Evolutionary conservation across 2,329 filamentous ascomycete species (phyloP), one percentile per base, ranked within the genome.

Genomic region (Colletotrichum tropicicola): DNA sequence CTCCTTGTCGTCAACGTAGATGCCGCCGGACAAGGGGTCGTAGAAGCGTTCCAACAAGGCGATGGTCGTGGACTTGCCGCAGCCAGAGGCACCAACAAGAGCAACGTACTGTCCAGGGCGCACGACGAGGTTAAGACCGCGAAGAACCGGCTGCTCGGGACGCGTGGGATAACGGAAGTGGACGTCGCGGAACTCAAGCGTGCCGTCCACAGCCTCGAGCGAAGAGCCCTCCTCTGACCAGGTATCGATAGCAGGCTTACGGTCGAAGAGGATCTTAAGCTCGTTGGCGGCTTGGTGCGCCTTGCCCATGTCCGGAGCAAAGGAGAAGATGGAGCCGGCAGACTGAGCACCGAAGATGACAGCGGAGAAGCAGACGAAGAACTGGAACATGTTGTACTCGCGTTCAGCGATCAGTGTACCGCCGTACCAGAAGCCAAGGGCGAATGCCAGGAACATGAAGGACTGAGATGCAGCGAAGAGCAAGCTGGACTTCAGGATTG

Each of bases 131-230:
- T 95, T 90, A 10, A 98, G 83, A 0, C 94, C 95, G 27, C 93
- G 91, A 3, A 98, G 88, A 0, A 98, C 93, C n/a, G 93, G 92
- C 70, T 97, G 93, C 70, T 97, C 93, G 0, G 93, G 92, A 1
- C 96, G 89, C 0, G 93, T 97, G 0, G 95, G 94, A 73, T 98
- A 99, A 43, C 93, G 88, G 85, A 98, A 98, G 75, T 97, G 93
- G 2, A 98, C 94, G 69, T 97, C 90, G 19, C 92, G 89, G 81
- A 99, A 97, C 75, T 98, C 94, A 68, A 99, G 87, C 12, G 85
- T 86, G 25, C 94, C 95, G 19, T 96, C 87, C 23, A 95, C 85
- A 2, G 82, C 73, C 1, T 87, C 78, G 6, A 97, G 70, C 2
- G 78, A 80, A 17, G 87, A 85, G 15, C 94, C 94, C 1, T 90